These are phyloP conservation scores for Lanmaoa pseudosensibilis DNA, from an alignment of 768 basidiomycete species.

Conservation along the genomic window DNA sequence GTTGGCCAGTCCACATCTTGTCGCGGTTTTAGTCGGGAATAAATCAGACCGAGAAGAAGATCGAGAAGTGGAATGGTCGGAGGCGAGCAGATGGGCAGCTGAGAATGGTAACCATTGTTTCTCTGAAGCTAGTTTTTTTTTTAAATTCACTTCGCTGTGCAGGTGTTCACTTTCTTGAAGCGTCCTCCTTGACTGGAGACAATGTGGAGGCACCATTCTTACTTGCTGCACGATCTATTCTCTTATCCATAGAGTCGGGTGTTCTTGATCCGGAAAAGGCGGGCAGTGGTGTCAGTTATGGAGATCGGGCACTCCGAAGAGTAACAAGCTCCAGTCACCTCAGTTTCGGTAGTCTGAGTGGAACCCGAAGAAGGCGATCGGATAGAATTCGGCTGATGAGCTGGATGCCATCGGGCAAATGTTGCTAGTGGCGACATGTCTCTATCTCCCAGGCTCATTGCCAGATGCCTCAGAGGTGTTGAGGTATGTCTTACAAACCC, in stretches of 20 bases:
- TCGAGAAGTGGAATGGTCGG: constrained; percentile 92
- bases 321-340: constrained; percentile 89
- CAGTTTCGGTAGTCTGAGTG: constrained; percentile 81
- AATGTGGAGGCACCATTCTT: constrained; percentile 95
- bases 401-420: constrained; percentile 63
- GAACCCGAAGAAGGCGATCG: constrained; percentile 56
- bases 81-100: constrained; percentile 94
- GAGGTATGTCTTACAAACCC: constrained; percentile 18
- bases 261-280: constrained; percentile 89
- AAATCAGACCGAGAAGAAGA: constrained; percentile 95
- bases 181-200: constrained; percentile 88
- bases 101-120: constrained; percentile 70
- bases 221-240: constrained; percentile 80
- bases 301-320: constrained; percentile 87
- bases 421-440: constrained; percentile 49
- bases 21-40: constrained; percentile 90
- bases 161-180: constrained; percentile 94
- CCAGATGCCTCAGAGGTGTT: neutral
- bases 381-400: constrained; percentile 59
- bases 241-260: constrained; percentile 89
- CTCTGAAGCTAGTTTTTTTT: constrained; percentile 1
- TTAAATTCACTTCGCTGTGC: constrained; percentile 6
- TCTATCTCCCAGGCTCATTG: neutral
- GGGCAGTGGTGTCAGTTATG: constrained; percentile 95
- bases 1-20: constrained; percentile 87